Evolutionary conservation across 495 filamentous ascomycete species (phyloP), one percentile per base, ranked within the genome.

Genomic region (Haplographium delicatum): DNA sequence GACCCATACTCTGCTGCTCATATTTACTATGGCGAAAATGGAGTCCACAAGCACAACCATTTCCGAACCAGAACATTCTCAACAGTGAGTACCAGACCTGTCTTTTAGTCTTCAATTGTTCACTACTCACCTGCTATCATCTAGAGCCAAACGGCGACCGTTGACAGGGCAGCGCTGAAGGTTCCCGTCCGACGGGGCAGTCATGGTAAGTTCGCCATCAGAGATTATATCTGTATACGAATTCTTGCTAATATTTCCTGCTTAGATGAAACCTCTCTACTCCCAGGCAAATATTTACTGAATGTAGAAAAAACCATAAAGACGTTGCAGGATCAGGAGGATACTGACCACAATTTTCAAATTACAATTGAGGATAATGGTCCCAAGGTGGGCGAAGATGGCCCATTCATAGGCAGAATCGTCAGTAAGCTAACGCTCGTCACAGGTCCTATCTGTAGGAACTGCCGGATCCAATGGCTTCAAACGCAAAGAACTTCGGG

Each of bases 281-380:
- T 50, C 10, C 38, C 40, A 1, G 41, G 53, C 10, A 44, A 31
- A n/a, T 60, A 53, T 40, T 8, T 45, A 1, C 78, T 93, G 64
- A 72, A 86, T 42, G 88, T 95, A 49, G 83, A 91, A 11, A 68
- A 76, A 15, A 93, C 89, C 0, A 72, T 91, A 16, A 70, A 84
- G 39, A 75, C 73, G 22, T 73, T 98, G 22, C 71, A 87, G 24
- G 76, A 79, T 30, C 82, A 85, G 43, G 93, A 98, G 62, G 93
- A 97, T 59, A 91, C 89, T 3, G 89, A 98, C 66, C 70, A 74
- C 16, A 95, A 97, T 63, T 83, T 83, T 71, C 89, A 96, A 66
- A 98, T 98, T 62, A 97, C 93, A 4, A 94, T 97, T 57, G 91
- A 97, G 63, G 93, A 97, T 70, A 69, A 74, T 49, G 93, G 93